Conservation (phyloP, 352 stramenopile species). For the Phytophthora europaea region DNA sequence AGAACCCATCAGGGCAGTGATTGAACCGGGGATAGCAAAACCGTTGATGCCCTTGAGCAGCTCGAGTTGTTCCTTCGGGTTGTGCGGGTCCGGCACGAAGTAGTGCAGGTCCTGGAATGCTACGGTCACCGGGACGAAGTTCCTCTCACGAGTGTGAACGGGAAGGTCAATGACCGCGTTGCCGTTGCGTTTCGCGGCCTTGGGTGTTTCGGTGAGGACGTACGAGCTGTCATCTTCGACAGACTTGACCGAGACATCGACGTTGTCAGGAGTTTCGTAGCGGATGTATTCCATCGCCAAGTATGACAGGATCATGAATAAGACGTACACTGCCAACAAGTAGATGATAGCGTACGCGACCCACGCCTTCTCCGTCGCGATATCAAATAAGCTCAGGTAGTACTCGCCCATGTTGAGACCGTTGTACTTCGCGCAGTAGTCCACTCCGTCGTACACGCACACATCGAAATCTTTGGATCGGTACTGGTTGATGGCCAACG, state of each 20-base stretch:
- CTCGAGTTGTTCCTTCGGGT: conserved; percentile 15
- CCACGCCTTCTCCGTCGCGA: conserved; percentile 13
- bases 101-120: conserved; percentile 28
- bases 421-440: conserved; percentile 22
- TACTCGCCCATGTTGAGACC: conserved; percentile 42
- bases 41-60: conserved; percentile 20
- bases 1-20: not conserved
- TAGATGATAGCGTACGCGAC: conserved; percentile 16
- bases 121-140: conserved; percentile 23
- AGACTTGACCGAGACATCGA: not conserved
- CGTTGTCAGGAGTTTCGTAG: conserved; percentile 2
- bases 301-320: conserved; percentile 3
- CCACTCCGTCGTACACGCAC: conserved; percentile 31
- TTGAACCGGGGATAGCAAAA: conserved; percentile 1
- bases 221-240: conserved; percentile 2
- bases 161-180: not conserved
- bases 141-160: conserved; percentile 5
- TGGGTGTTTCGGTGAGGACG: not conserved
- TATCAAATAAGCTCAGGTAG: conserved; percentile 17
- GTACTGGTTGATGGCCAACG: conserved; percentile 39
- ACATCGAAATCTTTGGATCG: conserved; percentile 24
- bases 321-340: conserved; percentile 24
- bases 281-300: conserved; percentile 4
- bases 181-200: not conserved
- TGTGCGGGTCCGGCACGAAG: conserved; percentile 10